Conservation (phyloP, 148 eudicot genomes). For the Fallopia convolvulus region DNA sequence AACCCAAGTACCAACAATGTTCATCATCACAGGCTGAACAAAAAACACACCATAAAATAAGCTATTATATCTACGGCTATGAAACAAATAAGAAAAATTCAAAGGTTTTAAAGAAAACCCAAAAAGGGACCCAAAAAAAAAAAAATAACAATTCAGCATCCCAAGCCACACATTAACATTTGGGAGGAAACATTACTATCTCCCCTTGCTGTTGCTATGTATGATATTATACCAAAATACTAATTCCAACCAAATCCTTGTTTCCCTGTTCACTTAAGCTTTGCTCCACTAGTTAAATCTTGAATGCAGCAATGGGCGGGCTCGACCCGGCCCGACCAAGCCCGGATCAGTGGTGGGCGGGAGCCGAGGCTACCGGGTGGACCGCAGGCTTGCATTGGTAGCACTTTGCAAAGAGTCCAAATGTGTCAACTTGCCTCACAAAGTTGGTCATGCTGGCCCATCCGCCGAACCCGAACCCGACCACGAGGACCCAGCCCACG, state of each 20-base stretch:
- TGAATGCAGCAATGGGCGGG: background rate
- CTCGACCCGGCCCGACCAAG: no score
- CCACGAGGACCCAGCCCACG: constrained; percentile 63
- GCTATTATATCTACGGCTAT: constrained; percentile 6
- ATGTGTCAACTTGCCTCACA: constrained; percentile 65
- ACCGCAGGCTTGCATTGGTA: constrained; percentile 68
- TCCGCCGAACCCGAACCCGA: constrained; percentile 92
- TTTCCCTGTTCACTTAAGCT: background rate
- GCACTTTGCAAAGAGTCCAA: constrained; percentile 86
- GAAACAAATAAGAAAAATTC: background rate
- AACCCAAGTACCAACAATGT: background rate
- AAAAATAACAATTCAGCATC: background rate
- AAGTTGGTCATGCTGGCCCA: constrained; percentile 93
- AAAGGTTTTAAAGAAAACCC: background rate
- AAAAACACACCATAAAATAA: constrained; percentile 7
- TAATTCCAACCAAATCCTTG: background rate
- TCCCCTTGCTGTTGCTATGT: constrained; percentile 2
- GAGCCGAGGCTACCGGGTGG: constrained; percentile 15
- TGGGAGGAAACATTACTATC: constrained; percentile 13
- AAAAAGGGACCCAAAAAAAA: background rate
- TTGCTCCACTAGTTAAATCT: background rate
- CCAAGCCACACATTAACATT: constrained; percentile 7
- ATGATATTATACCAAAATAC: constrained; percentile 7
- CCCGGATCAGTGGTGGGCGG: constrained; percentile 10
- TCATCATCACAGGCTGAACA: constrained; percentile 8